A percentile compares a stretch with the other conserved stretches of the same genome.
Conservation (phyloP, 129 eudicot species). For the Pittosporum tobira region DNA sequence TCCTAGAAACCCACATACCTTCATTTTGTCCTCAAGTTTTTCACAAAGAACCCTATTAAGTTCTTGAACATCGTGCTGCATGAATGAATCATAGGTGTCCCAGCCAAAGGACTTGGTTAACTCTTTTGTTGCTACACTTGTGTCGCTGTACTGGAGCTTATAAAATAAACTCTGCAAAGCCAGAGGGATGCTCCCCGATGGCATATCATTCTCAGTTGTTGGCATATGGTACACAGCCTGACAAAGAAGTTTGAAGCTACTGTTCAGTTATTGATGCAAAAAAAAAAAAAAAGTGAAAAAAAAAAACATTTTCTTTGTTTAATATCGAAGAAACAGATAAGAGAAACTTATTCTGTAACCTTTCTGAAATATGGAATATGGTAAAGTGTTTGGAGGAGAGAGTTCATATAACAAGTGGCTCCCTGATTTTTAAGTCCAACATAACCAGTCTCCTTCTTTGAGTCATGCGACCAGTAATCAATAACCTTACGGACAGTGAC, state of each 20-base stretch:
- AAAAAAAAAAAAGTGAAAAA: slow-evolving; percentile 3
- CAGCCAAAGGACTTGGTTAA: slow-evolving; percentile 96
- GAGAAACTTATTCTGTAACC: slow-evolving; percentile 35
- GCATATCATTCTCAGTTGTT: slow-evolving; percentile 88
- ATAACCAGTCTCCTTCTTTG: slow-evolving; percentile 87
- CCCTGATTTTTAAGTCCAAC: slow-evolving; percentile 97
- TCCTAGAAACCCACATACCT: slow-evolving; percentile 37
- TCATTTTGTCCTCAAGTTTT: slow-evolving; percentile 97
- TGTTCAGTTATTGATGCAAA: too few relatives aligned
- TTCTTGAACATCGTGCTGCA: slow-evolving; percentile 99
- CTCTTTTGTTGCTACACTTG: slow-evolving; percentile 92
- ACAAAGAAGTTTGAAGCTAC: too few relatives aligned
- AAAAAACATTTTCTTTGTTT: slow-evolving; percentile 15
- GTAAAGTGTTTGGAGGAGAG: slow-evolving; percentile 84
- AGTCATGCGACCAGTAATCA: slow-evolving; percentile 86
- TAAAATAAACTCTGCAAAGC: slow-evolving; percentile 92
- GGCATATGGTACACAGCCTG: slow-evolving; percentile 99
- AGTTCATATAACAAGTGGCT: slow-evolving; percentile 95
- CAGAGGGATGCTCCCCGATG: slow-evolving; percentile 86
- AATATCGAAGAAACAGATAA: background rate
- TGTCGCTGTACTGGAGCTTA: slow-evolving; percentile 82
- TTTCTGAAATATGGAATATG: slow-evolving; percentile 94
- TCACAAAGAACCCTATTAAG: slow-evolving; percentile 92
- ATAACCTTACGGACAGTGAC: slow-evolving; percentile 73
- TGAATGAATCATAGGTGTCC: slow-evolving; percentile 82